Conservation (phyloP, 495 filamentous ascomycete genomes). For the Cudoniella acicularis region DNA sequence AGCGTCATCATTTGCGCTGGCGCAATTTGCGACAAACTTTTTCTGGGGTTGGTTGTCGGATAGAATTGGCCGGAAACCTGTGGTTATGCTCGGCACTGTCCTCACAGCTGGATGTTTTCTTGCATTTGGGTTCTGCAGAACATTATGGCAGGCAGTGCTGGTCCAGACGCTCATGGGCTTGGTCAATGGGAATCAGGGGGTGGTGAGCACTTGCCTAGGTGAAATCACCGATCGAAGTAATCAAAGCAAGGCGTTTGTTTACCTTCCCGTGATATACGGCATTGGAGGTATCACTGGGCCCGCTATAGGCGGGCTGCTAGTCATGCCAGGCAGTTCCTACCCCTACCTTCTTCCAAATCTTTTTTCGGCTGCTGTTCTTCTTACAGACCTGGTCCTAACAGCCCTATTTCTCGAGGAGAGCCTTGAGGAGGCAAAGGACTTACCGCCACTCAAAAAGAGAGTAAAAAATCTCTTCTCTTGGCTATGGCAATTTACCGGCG, state of each 20-base stretch:
- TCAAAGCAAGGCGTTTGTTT: constrained; percentile 86
- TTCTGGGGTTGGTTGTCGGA: constrained; percentile 94
- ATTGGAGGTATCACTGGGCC: constrained; percentile 91
- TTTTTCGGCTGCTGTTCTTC: constrained; percentile 63
- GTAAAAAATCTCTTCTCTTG: constrained; percentile 59
- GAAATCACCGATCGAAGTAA: constrained; percentile 95
- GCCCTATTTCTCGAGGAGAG: constrained; percentile 83
- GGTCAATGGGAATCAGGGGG: constrained; percentile 81
- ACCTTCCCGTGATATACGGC: constrained; percentile 89
- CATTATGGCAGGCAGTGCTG: constrained; percentile 72
- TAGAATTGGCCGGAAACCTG: constrained; percentile 85
- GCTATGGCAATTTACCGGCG: constrained; percentile 71
- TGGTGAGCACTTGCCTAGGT: constrained; percentile 89
- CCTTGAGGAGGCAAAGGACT: constrained; percentile 64
- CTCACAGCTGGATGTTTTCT: constrained; percentile 77
- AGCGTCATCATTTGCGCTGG: constrained; percentile 85
- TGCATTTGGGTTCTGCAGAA: constrained; percentile 83
- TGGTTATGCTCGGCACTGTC: constrained; percentile 82
- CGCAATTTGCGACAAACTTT: constrained; percentile 88
- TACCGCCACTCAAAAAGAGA: constrained; percentile 58
- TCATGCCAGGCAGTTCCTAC: constrained; percentile 58
- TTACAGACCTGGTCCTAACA: constrained; percentile 68
- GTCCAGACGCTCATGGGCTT: constrained; percentile 90
- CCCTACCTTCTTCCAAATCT: constrained; percentile 87
- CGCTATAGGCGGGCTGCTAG: constrained; percentile 79